A percentile compares a stretch with the other conserved stretches of the same genome.
These are phyloP conservation scores for Cyclocybe cylindracea DNA, from an alignment of 768 basidiomycete genomes.

Conservation along the genomic window DNA sequence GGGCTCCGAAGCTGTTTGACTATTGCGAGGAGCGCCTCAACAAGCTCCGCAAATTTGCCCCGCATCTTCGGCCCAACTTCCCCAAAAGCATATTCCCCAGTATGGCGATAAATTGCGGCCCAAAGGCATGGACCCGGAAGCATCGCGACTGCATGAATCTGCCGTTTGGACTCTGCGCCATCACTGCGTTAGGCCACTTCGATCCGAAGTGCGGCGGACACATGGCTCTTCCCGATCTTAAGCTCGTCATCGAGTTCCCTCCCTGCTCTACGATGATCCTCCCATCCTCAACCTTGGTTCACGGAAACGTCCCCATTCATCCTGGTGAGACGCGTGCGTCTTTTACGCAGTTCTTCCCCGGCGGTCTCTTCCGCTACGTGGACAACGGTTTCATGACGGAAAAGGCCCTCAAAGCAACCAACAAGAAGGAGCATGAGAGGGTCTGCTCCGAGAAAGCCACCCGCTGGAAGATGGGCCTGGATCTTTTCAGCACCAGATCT, in stretches of 20 bases:
- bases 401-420: not conserved
- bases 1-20: no score
- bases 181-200: conserved; percentile 1
- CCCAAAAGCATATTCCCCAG: no score
- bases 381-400: not conserved
- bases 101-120: no score
- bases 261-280: conserved; percentile 1
- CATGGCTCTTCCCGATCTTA: not conserved
- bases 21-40: no score
- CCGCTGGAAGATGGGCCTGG: no score
- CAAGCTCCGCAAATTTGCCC: no score
- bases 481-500: no score
- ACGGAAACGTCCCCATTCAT: not conserved
- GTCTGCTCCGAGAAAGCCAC: not conserved
- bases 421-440: not conserved
- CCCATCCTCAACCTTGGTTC: not conserved
- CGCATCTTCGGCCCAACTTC: no score
- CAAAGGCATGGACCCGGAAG: not conserved
- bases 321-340: not conserved
- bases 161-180: conserved; percentile 1
- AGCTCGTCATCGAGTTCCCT: conserved; percentile 4
- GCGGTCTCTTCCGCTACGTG: not conserved
- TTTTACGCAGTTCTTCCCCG: not conserved
- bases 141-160: conserved; percentile 1
- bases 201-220: not conserved